These are phyloP conservation scores for Gossypium mustelinum DNA, from an alignment of 345 rosid genomes.

Conservation along the genomic window DNA sequence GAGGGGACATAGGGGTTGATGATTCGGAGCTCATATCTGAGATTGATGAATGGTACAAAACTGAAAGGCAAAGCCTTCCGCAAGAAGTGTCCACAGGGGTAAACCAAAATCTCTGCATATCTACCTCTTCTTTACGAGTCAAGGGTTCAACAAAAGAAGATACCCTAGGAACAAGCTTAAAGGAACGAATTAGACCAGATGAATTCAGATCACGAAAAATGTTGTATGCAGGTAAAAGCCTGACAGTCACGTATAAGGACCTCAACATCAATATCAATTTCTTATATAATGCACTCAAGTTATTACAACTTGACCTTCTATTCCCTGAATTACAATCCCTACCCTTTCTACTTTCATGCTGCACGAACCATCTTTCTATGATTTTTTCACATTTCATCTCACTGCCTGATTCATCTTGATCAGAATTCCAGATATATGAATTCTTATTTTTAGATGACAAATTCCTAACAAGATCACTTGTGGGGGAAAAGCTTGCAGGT, in stretches of 20 bases:
- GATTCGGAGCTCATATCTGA: conserved; percentile 64
- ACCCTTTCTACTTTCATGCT: conserved; percentile 61
- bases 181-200: conserved; percentile 52
- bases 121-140: conserved; percentile 74
- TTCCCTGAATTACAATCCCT: conserved; percentile 49
- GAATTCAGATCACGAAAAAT: conserved; percentile 75
- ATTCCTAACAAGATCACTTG: conserved; percentile 46
- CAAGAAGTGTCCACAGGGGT: conserved; percentile 75
- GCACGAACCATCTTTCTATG: conserved; percentile 91
- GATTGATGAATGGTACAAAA: conserved; percentile 52
- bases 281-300: conserved; percentile 63
- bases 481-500: conserved; percentile 38
- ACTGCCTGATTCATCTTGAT: conserved; percentile 58
- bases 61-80: conserved; percentile 87
- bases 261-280: conserved; percentile 76
- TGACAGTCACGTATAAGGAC: conserved; percentile 73
- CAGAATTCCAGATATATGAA: conserved; percentile 48
- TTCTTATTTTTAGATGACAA: conserved; percentile 42
- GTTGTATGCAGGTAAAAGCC: conserved; percentile 90
- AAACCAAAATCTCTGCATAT: conserved; percentile 78
- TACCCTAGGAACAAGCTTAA: conserved; percentile 67
- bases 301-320: conserved; percentile 59
- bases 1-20: conserved; percentile 76
- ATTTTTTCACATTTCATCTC: conserved; percentile 58
- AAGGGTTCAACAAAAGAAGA: conserved; percentile 79